Conservation (phyloP, 768 basidiomycete species). For the Scleroderma citrinum region DNA sequence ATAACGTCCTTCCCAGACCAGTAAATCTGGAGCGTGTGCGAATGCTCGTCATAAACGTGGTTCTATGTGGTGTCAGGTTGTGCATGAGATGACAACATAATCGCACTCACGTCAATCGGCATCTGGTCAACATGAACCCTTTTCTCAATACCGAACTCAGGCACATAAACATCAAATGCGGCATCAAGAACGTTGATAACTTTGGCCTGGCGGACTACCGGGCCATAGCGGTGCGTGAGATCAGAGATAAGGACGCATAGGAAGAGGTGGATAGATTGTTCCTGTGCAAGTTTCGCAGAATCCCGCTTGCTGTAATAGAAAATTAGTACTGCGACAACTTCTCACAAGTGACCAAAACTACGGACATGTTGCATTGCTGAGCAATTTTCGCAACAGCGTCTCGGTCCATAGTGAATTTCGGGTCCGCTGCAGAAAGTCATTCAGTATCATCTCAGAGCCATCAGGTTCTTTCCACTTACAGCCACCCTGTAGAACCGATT, state of each 20-base stretch:
- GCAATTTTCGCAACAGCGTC: constrained; percentile 97
- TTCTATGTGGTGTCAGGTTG: constrained; percentile 47
- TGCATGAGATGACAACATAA: neutral
- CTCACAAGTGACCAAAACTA: constrained; percentile 3
- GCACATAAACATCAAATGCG: constrained; percentile 93
- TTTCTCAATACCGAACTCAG: constrained; percentile 99
- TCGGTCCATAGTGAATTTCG: constrained; percentile 95
- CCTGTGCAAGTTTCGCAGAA: constrained; percentile 87
- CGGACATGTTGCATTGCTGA: constrained; percentile 95
- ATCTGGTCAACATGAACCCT: constrained; percentile 98
- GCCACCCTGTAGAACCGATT: constrained; percentile 74
- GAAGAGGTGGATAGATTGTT: constrained; percentile 94
- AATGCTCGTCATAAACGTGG: constrained; percentile 93
- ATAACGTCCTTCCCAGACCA: constrained; percentile 96
- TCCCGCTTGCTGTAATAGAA: constrained; percentile 66
- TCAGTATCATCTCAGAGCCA: constrained; percentile 5
- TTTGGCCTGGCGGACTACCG: constrained; percentile 91
- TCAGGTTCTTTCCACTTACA: constrained; percentile 34
- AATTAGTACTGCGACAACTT: neutral
- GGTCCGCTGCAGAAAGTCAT: constrained; percentile 42
- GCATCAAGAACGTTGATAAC: constrained; percentile 96
- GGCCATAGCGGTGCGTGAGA: constrained; percentile 90
- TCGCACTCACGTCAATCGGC: constrained; percentile 80
- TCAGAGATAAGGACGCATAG: constrained; percentile 93
- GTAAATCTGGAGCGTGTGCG: constrained; percentile 87